These are phyloP conservation scores for Galeopsis tetrahit DNA, from an alignment of 257 asterid species.

Conservation along the genomic window DNA sequence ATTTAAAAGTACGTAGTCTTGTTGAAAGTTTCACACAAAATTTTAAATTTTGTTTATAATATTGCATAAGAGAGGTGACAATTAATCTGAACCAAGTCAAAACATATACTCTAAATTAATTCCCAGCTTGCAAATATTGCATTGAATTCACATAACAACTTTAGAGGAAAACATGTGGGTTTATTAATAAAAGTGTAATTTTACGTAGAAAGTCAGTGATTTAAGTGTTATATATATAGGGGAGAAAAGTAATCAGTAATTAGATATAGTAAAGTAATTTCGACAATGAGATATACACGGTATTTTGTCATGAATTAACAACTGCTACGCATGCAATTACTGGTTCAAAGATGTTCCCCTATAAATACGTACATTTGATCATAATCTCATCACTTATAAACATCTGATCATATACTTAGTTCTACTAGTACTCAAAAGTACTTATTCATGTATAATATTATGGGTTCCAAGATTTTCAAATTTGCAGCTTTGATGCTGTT, in stretches of 20 bases:
- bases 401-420: neutral
- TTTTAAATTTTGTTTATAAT: neutral
- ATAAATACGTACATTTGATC: neutral
- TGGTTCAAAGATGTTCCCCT: neutral
- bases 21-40: neutral
- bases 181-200: neutral
- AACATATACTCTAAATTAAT: neutral
- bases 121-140: neutral
- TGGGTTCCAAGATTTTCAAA: slow-evolving; percentile 34
- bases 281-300: too few species aligned
- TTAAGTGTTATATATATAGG: neutral
- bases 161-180: neutral
- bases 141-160: neutral
- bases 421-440: neutral
- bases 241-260: slow-evolving; percentile 25
- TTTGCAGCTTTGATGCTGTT: slow-evolving; percentile 31
- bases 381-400: neutral
- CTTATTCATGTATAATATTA: neutral
- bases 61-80: slow-evolving; percentile 16
- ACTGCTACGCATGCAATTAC: slow-evolving; percentile 10
- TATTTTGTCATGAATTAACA: slow-evolving; percentile 3
- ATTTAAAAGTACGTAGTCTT: neutral
- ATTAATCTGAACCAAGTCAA: neutral
- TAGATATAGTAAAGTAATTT: neutral
- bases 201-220: slow-evolving; percentile 17